phyloP scores from a whole-genome alignment of 129 eudicot species.

The Helianthus tuberosus region DNA sequence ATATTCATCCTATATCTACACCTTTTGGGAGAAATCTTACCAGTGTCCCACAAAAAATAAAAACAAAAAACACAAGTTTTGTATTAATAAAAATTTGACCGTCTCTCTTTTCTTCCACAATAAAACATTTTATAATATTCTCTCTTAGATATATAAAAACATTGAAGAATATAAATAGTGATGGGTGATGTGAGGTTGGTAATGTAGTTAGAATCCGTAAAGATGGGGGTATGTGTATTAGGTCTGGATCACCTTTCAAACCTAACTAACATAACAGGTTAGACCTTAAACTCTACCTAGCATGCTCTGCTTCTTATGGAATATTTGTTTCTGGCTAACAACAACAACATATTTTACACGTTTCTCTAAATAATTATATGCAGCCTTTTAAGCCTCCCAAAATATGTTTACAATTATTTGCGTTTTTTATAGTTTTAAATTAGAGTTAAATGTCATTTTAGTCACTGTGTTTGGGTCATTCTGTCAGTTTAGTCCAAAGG shows the following conservation, averaged over 20 bases:
- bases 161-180: constrained; percentile 6
- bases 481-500: too few species aligned
- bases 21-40: too few species aligned
- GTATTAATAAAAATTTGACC: too few species aligned
- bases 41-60: too few species aligned
- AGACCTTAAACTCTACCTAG: constrained; percentile 26
- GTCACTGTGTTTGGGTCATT: too few species aligned
- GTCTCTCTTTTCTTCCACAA: too few species aligned
- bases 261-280: constrained; percentile 61
- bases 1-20: too few species aligned
- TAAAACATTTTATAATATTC: too few species aligned
- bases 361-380: background rate
- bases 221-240: constrained; percentile 44
- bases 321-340: constrained; percentile 19
- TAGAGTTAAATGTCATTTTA: too few species aligned
- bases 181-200: constrained; percentile 54
- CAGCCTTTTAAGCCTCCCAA: background rate
- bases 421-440: background rate
- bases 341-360: constrained; percentile 14
- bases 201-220: constrained; percentile 65
- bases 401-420: too few species aligned
- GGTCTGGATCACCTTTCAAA: constrained; percentile 67
- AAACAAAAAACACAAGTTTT: too few species aligned
- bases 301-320: constrained; percentile 25
- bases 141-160: background rate